Conservation (phyloP, 768 basidiomycete species). For the Boletus barrowsii region DNA sequence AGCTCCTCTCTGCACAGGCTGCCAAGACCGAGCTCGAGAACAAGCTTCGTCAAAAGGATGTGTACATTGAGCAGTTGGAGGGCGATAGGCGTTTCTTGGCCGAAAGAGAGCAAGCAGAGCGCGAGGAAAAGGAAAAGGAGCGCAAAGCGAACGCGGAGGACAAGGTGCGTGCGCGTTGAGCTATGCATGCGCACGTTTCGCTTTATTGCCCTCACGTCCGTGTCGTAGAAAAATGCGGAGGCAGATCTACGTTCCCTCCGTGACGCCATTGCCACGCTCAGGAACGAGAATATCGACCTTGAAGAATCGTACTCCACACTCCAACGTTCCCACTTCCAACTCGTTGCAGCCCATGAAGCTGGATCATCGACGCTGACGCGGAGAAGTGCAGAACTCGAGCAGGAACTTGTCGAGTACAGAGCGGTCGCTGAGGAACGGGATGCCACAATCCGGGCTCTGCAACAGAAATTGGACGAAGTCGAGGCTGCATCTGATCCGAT, state of each 20-base stretch:
- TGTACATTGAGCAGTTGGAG: slow-evolving; percentile 62
- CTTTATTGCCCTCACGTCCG: background rate
- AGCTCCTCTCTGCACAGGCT: slow-evolving; percentile 58
- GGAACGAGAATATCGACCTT: slow-evolving; percentile 59
- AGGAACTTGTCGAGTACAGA: slow-evolving; percentile 44
- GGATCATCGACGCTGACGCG: slow-evolving; percentile 48
- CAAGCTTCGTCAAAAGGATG: slow-evolving; percentile 64
- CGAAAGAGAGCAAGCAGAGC: slow-evolving; percentile 65
- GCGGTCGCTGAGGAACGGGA: slow-evolving; percentile 41
- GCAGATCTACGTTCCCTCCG: slow-evolving; percentile 52
- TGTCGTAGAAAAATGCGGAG: slow-evolving; percentile 45
- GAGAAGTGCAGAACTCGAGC: slow-evolving; percentile 45
- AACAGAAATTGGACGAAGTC: slow-evolving; percentile 47
- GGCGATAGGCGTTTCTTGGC: slow-evolving; percentile 66
- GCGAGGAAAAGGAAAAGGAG: slow-evolving; percentile 63
- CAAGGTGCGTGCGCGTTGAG: slow-evolving; percentile 46
- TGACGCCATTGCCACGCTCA: slow-evolving; percentile 44
- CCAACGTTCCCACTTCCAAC: slow-evolving; percentile 46
- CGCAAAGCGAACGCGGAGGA: slow-evolving; percentile 49
- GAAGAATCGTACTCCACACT: slow-evolving; percentile 52
- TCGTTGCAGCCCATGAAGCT: slow-evolving; percentile 47
- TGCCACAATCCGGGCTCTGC: slow-evolving; percentile 41
- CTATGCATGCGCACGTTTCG: background rate
- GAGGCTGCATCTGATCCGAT: slow-evolving; percentile 33
- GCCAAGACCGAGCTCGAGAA: slow-evolving; percentile 63